Base-by-base conservation (phyloP, 768 basidiomycete species). In the Lactarius akahatsu region DNA sequence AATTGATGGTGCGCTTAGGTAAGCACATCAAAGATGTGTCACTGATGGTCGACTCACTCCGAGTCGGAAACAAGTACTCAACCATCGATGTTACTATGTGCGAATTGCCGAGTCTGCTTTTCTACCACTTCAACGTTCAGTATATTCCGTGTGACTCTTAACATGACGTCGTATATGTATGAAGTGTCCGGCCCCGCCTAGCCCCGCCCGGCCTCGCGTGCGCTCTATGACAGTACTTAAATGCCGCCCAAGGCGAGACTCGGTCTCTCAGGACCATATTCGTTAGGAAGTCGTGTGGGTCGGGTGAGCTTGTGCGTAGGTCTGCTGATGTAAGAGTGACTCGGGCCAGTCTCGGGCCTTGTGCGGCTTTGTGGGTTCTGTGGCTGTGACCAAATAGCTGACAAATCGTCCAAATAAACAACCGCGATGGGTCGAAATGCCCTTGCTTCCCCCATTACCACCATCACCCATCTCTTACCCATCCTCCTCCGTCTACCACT, bases 381-480 rank as follows among this genome's bases (percentile, higher is more conserved):
- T 66, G 65, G 65, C 65, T 61, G 66, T 59, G 72, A 64, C 78
- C 78, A 80, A 78, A 78, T 66, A 79, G 71, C 59, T 45, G 41
- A 68, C 77, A 76, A 78, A 80, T 66, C 73, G 70, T 71, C 69
- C 75, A 77, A 78, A 78, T 77, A 71, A 78, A 74, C 73, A 78
- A 74, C 73, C 69, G 65, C 70, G 68, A 58, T 66, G 70, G 61
- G 68, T 69, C 60, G 16, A 45, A 56, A 45, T 50, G 34, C 59
- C 36, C 64, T 57, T 62, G 68, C 72, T 76, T 71, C 67, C 43
- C 71, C 59, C 70, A 66, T 59, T 62, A 71, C 70, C 70, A 69
- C 63, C 70, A 70, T 69, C 63, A 55, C 30, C 63, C 70, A 70
- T 69, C 63, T 57, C 26, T 59, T 70, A 38, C 57, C 74, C 74